These are phyloP conservation scores for Rhodotorula toruloides DNA, from an alignment of 768 basidiomycete species.

Conservation along the genomic window DNA sequence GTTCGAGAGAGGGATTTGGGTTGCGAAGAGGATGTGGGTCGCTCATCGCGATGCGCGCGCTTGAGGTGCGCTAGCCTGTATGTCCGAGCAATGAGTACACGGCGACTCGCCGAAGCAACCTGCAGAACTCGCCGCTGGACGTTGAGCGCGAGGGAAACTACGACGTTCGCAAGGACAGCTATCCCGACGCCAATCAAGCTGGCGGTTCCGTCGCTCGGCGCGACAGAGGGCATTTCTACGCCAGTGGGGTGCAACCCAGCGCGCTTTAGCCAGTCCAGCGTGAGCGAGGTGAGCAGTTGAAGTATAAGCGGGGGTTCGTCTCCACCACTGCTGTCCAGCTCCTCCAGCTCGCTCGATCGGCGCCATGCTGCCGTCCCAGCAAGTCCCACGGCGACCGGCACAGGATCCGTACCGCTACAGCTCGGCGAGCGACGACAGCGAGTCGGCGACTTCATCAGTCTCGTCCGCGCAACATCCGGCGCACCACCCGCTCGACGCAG, in stretches of 20 bases:
- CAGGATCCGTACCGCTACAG: too few species aligned
- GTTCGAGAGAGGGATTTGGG: background rate
- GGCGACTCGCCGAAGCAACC: too few species aligned
- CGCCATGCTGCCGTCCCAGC: conserved; percentile 2
- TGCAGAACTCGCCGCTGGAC: conserved; percentile 54
- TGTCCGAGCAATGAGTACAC: conserved; percentile 49
- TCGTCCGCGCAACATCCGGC: too few species aligned
- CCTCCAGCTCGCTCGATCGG: background rate
- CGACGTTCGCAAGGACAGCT: conserved; percentile 74
- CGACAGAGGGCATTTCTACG: too few species aligned
- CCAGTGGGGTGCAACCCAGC: too few species aligned
- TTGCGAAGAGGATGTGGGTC: conserved; percentile 1
- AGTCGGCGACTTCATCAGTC: too few species aligned
- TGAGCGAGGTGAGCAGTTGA: too few species aligned
- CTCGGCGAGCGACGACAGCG: too few species aligned
- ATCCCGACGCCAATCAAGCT: conserved; percentile 68
- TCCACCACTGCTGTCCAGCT: too few species aligned
- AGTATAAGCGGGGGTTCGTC: too few species aligned
- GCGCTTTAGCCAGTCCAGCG: background rate
- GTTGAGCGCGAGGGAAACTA: conserved; percentile 86
- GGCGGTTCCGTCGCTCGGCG: conserved; percentile 12
- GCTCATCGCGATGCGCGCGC: conserved; percentile 19
- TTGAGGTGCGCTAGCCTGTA: conserved; percentile 11
- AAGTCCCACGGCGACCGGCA: background rate
- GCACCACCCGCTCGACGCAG: too few species aligned